These are phyloP conservation scores for Alnus glutinosa DNA, from an alignment of 306 rosid genomes.

Conservation along the genomic window DNA sequence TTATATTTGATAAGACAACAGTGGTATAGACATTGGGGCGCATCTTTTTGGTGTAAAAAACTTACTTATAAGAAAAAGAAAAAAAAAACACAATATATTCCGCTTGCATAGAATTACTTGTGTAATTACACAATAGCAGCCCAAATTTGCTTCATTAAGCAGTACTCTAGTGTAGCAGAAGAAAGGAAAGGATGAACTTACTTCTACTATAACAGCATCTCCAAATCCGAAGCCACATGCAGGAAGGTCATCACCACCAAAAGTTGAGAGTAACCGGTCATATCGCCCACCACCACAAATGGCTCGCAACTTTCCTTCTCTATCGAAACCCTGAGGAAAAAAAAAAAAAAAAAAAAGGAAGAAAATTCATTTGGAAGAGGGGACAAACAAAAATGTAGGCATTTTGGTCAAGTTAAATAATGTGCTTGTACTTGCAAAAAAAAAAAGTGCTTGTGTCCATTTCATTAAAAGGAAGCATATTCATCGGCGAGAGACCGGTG, in stretches of 20 bases:
- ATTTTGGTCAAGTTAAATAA: conserved; percentile 20
- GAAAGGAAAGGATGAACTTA: conserved; percentile 41
- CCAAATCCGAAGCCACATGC: conserved; percentile 99
- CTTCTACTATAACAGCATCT: conserved; percentile 96
- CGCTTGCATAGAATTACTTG: neutral
- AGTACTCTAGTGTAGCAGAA: neutral
- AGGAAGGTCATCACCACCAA: conserved; percentile 88
- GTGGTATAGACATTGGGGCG: neutral
- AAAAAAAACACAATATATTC: neutral
- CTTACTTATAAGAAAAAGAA: too few species aligned
- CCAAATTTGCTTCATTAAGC: neutral
- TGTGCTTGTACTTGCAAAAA: neutral
- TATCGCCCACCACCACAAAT: conserved; percentile 97
- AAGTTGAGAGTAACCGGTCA: conserved; percentile 85
- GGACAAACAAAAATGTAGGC: neutral
- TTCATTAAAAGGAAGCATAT: conserved; percentile 9
- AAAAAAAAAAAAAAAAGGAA: neutral
- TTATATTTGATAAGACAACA: neutral
- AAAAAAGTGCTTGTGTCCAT: conserved; percentile 15
- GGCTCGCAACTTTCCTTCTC: conserved; percentile 94
- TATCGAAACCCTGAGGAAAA: conserved; percentile 76
- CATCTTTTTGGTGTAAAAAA: neutral
- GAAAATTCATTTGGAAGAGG: conserved; percentile 20
- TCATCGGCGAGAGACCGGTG: neutral
- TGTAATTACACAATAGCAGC: neutral